Percentiles rank a stretch among this genome's conserved stretches.
Conservation (phyloP, 1,284 basidiomycete genomes). For the Apiotrichum sp. region DNA sequence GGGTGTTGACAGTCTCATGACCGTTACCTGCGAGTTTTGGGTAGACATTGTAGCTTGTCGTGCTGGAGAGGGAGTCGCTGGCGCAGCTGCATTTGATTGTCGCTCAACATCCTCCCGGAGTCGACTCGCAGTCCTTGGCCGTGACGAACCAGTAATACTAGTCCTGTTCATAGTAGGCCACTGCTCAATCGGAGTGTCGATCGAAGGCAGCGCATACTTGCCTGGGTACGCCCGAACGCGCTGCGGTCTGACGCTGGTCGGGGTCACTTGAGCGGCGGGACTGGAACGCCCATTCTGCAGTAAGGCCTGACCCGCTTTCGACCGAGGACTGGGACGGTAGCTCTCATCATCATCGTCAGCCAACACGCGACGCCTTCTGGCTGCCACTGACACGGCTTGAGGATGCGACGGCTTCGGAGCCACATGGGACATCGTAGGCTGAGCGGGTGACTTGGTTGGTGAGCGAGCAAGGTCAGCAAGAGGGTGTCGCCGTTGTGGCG, state of each 20-base stretch:
- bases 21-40: no score
- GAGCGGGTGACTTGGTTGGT: neutral
- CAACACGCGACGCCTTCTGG: neutral
- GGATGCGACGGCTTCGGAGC: neutral
- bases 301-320: neutral
- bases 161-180: slow-evolving; percentile 18
- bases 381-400: neutral
- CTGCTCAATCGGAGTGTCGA: slow-evolving; percentile 17
- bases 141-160: neutral
- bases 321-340: slow-evolving; percentile 6
- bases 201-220: slow-evolving; percentile 16
- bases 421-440: neutral
- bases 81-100: no score
- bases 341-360: slow-evolving; percentile 5
- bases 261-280: neutral
- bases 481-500: no score
- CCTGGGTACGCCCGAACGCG: slow-evolving; percentile 6
- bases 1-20: no score
- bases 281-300: neutral
- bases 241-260: neutral
- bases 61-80: no score
- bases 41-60: no score
- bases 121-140: neutral
- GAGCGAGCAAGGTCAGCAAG: neutral
- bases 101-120: neutral